phyloP scores from a whole-genome alignment of 305 asterid species.

The Ajuga reptans region DNA sequence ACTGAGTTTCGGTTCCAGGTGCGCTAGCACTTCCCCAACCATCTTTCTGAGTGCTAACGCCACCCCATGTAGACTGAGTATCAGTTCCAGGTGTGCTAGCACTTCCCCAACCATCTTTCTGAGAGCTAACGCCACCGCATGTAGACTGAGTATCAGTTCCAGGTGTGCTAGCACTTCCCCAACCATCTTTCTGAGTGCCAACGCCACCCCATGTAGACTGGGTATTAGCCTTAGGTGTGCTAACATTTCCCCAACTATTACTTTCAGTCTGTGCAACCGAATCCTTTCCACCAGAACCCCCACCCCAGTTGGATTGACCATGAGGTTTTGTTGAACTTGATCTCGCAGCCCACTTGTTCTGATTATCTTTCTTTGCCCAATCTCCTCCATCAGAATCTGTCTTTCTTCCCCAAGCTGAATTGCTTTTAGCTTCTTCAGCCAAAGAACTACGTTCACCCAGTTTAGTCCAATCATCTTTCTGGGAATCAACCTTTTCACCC shows the following conservation, averaged over 20 bases:
- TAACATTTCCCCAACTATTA: conserved; percentile 5
- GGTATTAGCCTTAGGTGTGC: not conserved
- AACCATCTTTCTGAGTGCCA: not conserved
- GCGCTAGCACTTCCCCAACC: conserved; percentile 20
- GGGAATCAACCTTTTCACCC: conserved; percentile 15
- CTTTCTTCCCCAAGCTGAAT: conserved; percentile 39
- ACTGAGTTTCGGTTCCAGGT: conserved; percentile 4
- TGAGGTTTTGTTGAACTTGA: conserved; percentile 17
- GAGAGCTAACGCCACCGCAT: conserved; percentile 24
- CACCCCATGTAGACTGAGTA: too few relatives aligned
- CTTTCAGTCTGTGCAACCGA: conserved; percentile 11
- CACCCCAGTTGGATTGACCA: conserved; percentile 23
- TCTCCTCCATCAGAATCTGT: conserved; percentile 26
- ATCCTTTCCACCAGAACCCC: conserved; percentile 21
- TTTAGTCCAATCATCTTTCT: conserved; percentile 2
- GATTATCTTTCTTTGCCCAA: conserved; percentile 31
- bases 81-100: not conserved
- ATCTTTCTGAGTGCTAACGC: not conserved
- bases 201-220: too few relatives aligned
- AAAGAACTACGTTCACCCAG: not conserved
- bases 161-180: conserved; percentile 17
- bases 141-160: conserved; percentile 15
- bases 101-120: conserved; percentile 10
- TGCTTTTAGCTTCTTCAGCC: conserved; percentile 2
- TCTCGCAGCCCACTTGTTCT: conserved; percentile 24